Evolutionary conservation across 495 filamentous ascomycete species (phyloP).

Genomic region (Talaromyces trachyspermus): DNA sequence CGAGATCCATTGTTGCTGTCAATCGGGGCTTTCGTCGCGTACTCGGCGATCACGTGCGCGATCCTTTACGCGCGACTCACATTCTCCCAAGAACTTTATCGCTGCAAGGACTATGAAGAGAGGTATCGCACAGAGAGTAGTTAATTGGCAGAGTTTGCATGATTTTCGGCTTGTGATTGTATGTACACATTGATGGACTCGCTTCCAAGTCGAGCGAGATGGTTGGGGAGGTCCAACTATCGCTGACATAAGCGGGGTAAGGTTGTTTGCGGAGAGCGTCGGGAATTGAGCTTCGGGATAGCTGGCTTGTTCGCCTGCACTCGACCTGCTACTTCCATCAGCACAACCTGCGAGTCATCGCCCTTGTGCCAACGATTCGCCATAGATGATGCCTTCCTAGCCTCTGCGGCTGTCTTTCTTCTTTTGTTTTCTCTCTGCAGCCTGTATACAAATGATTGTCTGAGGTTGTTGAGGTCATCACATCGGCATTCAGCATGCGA

Average conservation of each 20-base stretch:
- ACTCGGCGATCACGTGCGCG: conserved; percentile 1
- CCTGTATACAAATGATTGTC: not conserved
- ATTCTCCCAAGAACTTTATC: too few relatives aligned
- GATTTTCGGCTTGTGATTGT: too few relatives aligned
- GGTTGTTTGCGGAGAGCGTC: not conserved
- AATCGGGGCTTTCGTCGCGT: not conserved
- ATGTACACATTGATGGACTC: too few relatives aligned
- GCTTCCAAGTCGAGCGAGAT: too few relatives aligned
- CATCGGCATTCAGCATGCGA: conserved; percentile 33
- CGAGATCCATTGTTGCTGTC: not conserved
- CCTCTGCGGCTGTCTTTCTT: not conserved
- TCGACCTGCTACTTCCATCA: too few relatives aligned
- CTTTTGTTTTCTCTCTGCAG: not conserved
- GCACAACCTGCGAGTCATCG: conserved; percentile 8
- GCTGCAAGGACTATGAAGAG: too few relatives aligned
- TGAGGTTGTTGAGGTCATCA: not conserved
- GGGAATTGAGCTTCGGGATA: conserved; percentile 2
- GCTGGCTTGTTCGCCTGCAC: conserved; percentile 8
- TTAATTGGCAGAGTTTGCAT: too few relatives aligned
- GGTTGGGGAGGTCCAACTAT: not conserved
- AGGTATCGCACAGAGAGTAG: too few relatives aligned
- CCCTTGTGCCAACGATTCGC: conserved; percentile 11
- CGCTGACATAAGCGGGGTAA: conserved; percentile 8
- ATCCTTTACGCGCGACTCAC: not conserved
- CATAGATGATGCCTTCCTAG: conserved; percentile 5